Evolutionary conservation across 306 rosid genomes (phyloP), one percentile per base, ranked within the genome.

Genomic region (Luffa aegyptiaca): DNA sequence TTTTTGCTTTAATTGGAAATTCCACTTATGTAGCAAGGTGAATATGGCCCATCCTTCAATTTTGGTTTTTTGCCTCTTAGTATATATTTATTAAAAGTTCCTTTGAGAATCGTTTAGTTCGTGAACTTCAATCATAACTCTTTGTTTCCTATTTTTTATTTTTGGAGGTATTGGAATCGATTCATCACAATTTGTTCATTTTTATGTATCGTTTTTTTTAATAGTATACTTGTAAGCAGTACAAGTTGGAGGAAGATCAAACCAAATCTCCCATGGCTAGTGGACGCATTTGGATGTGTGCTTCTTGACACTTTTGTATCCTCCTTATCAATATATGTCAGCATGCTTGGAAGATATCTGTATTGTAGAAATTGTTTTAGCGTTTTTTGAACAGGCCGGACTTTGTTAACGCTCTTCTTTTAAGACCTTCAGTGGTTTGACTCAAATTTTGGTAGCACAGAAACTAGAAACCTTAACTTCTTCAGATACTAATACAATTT

Each of bases 181-280:
- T 42, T 69, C n/a, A n/a, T 44, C 44, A 44, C 18, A 44, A 3
- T 41, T 35, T 35, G 18, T 66, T 8, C 37, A 26, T 31, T 36
- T 36, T 20, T 62, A 5, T 76, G 62, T 78, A 36, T 56, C 13
- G 64, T 20, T 42, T 72, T 62, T 79, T 46, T 85, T 45, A 80
- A 84, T 77, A 92, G 97, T 84, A 93, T 93, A 82, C 90, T 93
- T 45, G 90, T 88, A 83, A 82, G 75, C 86, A 88, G 97, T 86
- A 14, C 86, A 87, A 88, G 86, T 36, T 92, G 98, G 98, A 84
- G 88, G 53, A 86, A 14, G 81, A 63, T 93, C 84, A 39, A 52
- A 79, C 93, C 98, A 20, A 93, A 93, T 87, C 85, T 93, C n/a
- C 92, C 97, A 1, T 93, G 98, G 98, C 89, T 93, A 17, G 98